These are phyloP conservation scores for Biancaea sappan DNA, from an alignment of 306 rosid species.

Conservation along the genomic window DNA sequence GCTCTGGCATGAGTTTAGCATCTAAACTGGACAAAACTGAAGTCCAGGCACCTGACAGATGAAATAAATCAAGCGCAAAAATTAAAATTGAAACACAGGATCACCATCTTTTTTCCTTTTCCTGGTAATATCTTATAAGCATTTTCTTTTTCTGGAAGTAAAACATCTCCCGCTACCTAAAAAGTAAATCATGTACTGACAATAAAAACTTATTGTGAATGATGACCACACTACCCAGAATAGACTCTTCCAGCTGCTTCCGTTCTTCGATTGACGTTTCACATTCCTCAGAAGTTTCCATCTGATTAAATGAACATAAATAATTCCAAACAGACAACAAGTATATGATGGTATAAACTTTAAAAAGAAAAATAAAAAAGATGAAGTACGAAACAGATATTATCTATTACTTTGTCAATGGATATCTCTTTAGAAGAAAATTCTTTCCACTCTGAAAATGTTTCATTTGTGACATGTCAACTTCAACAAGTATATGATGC, in stretches of 20 bases:
- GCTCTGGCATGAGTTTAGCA: conserved; percentile 75
- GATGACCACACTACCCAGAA: conserved; percentile 51
- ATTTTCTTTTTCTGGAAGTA: not conserved
- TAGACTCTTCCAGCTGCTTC: conserved; percentile 67
- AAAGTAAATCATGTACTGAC: not conserved
- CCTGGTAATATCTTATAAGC: not conserved
- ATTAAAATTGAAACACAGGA: not conserved
- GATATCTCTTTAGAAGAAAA: conserved; percentile 46
- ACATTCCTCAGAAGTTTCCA: conserved; percentile 51
- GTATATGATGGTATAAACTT: not conserved
- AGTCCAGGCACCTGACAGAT: conserved; percentile 52
- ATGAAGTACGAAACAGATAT: conserved; percentile 12
- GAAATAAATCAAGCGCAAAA: not conserved
- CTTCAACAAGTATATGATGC: too few relatives aligned
- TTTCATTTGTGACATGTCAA: conserved; percentile 56
- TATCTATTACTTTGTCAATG: conserved; percentile 37
- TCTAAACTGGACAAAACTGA: conserved; percentile 62
- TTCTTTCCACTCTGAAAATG: conserved; percentile 72
- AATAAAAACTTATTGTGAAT: conserved; percentile 67
- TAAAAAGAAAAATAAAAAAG: too few relatives aligned
- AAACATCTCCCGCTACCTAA: not conserved
- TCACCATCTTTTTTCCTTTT: not conserved
- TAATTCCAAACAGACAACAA: conserved; percentile 4
- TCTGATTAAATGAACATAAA: conserved; percentile 44
- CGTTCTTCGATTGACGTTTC: conserved; percentile 64